Evolutionary conservation across 2,329 filamentous ascomycete species (phyloP), one percentile per base, ranked within the genome.

Genomic region (Incumbomyces delicatus): DNA sequence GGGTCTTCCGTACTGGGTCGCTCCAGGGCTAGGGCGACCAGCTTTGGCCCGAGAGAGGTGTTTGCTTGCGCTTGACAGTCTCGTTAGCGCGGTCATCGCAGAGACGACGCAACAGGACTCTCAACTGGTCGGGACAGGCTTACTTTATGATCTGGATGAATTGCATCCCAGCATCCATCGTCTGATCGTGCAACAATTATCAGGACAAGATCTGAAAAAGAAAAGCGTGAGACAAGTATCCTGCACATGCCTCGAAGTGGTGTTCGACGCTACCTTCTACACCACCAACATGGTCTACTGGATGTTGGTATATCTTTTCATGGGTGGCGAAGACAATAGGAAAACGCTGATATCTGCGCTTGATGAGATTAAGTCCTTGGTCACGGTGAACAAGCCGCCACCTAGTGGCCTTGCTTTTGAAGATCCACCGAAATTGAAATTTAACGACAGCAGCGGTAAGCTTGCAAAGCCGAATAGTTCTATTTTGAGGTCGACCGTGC

Each of bases 231-330:
- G 42, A 22, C 13, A 20, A 16, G 30, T 45, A 5, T 6, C 42
- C n/a, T 45, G 42, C n/a, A 59, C 31, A 29, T 16, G 39, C 22
- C 44, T 46, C 17, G 36, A 46, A 17, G 29, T 46, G 4, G n/a
- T 41, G 6, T 79, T 75, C 75, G 73, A 73, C 8, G 63, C 74
- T 57, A 72, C 75, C 52, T 71, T 70, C 13, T 76, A 78, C 52
- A 66, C 71, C 4, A 71, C 71, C 42, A 65, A 68, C 3, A 59
- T 78, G 45, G 64, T 70, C n/a, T 75, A 73, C 56, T 76, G 73
- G 72, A 66, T 69, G 50, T 51, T 75, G 7, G 59, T 71, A 20
- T 68, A 71, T 41, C 65, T 76, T 33, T 65, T 69, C 45, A 60
- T 66, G 1, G 64, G 66, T 12, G 60, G 63, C 2, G 56, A 57